phyloP scores from a whole-genome alignment of 2,329 filamentous ascomycete genomes.

The Exserohilum turcica region DNA sequence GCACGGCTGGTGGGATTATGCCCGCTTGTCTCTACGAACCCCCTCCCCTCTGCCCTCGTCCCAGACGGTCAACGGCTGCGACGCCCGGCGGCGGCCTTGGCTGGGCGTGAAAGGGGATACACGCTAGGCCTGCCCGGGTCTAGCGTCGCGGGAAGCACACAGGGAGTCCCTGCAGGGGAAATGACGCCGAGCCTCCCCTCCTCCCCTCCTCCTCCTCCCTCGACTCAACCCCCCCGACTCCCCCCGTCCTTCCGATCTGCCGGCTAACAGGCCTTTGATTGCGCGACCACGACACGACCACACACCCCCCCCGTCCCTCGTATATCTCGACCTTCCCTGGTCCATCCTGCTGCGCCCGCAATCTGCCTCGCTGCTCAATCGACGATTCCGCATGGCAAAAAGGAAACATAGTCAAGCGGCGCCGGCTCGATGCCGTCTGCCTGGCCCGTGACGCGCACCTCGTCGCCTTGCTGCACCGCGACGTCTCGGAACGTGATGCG shows the following conservation, averaged over 20 bases:
- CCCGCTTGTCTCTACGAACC: conserved; percentile 1
- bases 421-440: conserved; percentile 67
- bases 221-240: too few relatives aligned
- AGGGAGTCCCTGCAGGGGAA: conserved; percentile 15
- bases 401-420: conserved; percentile 68
- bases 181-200: conserved; percentile 10
- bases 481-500: conserved; percentile 64
- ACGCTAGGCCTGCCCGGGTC: background rate
- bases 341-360: background rate
- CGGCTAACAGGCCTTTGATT: conserved; percentile 1
- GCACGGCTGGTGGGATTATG: conserved; percentile 9
- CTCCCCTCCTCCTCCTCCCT: background rate
- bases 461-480: conserved; percentile 57
- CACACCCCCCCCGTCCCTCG: too few relatives aligned
- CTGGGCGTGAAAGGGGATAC: conserved; percentile 12
- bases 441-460: conserved; percentile 60
- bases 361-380: conserved; percentile 51
- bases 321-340: background rate
- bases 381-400: conserved; percentile 63
- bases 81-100: conserved; percentile 11
- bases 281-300: too few relatives aligned
- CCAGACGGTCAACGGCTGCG: conserved; percentile 19
- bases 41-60: background rate
- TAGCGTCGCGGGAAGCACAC: conserved; percentile 8
- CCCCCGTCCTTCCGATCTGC: conserved; percentile 3